A percentile compares a stretch with the other conserved stretches of the same genome.
phyloP scores from a whole-genome alignment of 2,329 filamentous ascomycete genomes.

The Thelonectria rubi region DNA sequence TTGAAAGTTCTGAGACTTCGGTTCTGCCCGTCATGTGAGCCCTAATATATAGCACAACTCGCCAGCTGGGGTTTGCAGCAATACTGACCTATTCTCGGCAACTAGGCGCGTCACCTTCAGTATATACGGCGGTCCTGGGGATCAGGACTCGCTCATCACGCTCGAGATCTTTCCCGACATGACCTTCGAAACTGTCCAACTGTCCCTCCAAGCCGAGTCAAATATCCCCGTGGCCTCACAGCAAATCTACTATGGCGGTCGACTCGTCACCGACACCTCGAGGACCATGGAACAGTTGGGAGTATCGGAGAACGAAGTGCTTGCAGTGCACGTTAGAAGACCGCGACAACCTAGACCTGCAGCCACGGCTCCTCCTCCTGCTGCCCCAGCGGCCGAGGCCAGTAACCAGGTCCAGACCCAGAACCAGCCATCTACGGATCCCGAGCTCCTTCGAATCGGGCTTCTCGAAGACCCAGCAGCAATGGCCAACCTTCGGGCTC shows the following conservation, averaged over 20 bases:
- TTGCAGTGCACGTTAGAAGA: conserved; percentile 82
- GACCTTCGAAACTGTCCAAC: conserved; percentile 85
- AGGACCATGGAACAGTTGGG: conserved; percentile 84
- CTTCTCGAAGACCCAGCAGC: conserved; percentile 81
- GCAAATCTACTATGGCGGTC: conserved; percentile 90
- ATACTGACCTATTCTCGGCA: conserved; percentile 29
- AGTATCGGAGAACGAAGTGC: conserved; percentile 89
- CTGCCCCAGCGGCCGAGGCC: neutral
- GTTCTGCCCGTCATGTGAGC: conserved; percentile 35
- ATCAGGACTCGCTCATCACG: conserved; percentile 78
- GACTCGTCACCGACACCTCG: conserved; percentile 77
- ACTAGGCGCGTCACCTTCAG: conserved; percentile 86
- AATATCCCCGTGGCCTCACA: conserved; percentile 76
- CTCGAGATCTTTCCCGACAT: conserved; percentile 85
- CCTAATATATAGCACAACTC: conserved; percentile 6
- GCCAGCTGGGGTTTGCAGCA: conserved; percentile 10
- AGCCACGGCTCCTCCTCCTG: neutral
- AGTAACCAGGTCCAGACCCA: neutral
- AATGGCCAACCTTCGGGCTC: conserved; percentile 74
- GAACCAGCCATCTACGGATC: conserved; percentile 56
- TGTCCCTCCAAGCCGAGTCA: conserved; percentile 86
- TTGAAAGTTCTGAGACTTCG: neutral
- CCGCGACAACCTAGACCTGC: conserved; percentile 52
- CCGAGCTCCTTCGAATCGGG: conserved; percentile 84
- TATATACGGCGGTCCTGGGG: conserved; percentile 76